Evolutionary conservation across 495 filamentous ascomycete genomes (phyloP).

Genomic region (Letharia lupina): DNA sequence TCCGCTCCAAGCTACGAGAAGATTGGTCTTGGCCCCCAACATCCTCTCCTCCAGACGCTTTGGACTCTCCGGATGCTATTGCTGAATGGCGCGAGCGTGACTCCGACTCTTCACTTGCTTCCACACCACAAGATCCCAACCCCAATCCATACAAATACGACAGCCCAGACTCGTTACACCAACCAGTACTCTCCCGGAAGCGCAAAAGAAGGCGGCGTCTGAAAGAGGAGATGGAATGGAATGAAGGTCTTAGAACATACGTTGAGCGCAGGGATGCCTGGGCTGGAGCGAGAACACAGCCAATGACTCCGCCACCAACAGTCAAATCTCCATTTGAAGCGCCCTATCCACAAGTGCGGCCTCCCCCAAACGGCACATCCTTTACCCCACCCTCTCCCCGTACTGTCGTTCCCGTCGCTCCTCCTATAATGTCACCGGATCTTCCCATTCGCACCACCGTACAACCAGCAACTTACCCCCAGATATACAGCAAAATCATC

Average conservation of each 20-base stretch:
- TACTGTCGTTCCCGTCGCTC: conserved; percentile 51
- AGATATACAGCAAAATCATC: conserved; percentile 84
- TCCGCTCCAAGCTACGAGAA: conserved; percentile 22
- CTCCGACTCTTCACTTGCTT: conserved; percentile 25
- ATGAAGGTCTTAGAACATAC: conserved; percentile 70
- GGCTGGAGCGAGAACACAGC: conserved; percentile 57
- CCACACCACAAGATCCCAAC: conserved; percentile 22
- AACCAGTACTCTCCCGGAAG: conserved; percentile 42
- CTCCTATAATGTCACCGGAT: conserved; percentile 56
- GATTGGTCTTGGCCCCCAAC: conserved; percentile 16
- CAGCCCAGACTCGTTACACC: conserved; percentile 51
- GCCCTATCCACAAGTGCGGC: background rate
- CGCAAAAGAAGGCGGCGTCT: conserved; percentile 49
- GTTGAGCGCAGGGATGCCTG: conserved; percentile 70
- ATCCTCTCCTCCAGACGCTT: conserved; percentile 23
- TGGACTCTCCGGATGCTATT: conserved; percentile 10
- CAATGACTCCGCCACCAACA: background rate
- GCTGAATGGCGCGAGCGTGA: conserved; percentile 34
- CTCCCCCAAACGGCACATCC: conserved; percentile 4
- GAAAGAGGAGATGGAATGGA: conserved; percentile 75
- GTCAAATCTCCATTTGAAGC: background rate
- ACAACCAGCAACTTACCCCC: conserved; percentile 59
- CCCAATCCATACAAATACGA: conserved; percentile 54
- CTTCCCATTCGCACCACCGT: conserved; percentile 70
- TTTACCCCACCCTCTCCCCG: conserved; percentile 20